Conservation (phyloP, 2,329 filamentous ascomycete genomes). For the Paraphaeosphaeria minitans region DNA sequence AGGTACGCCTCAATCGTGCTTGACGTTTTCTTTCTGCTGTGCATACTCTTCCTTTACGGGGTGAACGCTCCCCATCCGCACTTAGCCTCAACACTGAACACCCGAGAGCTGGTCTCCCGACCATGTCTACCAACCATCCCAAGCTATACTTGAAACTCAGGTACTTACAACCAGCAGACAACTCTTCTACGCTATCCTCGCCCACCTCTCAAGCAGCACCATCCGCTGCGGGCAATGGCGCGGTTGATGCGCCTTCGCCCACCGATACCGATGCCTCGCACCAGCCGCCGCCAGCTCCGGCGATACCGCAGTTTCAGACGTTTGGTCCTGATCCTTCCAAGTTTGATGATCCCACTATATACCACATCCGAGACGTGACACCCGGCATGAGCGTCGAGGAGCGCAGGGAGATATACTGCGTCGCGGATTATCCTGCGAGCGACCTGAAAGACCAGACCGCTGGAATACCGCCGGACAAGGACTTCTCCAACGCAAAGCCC, state of each 20-base stretch:
- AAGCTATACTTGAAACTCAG: background rate
- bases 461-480: constrained; percentile 87
- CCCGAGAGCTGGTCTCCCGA: background rate
- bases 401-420: constrained; percentile 84
- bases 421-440: constrained; percentile 78
- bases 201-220: constrained; percentile 52
- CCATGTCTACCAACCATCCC: background rate
- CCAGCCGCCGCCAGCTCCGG: constrained; percentile 64
- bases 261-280: constrained; percentile 61
- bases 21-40: background rate
- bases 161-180: constrained; percentile 31
- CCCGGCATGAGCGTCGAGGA: constrained; percentile 83
- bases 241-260: constrained; percentile 67
- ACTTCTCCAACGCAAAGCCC: constrained; percentile 93
- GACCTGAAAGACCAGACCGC: constrained; percentile 86
- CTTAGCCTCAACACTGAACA: background rate
- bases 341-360: constrained; percentile 90
- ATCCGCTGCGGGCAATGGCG: constrained; percentile 58
- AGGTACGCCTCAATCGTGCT: constrained; percentile 43
- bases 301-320: constrained; percentile 75
- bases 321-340: constrained; percentile 91
- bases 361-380: constrained; percentile 81
- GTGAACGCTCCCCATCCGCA: background rate
- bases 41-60: background rate
- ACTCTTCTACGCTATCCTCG: constrained; percentile 48